A percentile compares a stretch with the other conserved stretches of the same genome.
Conservation (phyloP, 371 early-diverging fungal species). For the Mortierella sp. region DNA sequence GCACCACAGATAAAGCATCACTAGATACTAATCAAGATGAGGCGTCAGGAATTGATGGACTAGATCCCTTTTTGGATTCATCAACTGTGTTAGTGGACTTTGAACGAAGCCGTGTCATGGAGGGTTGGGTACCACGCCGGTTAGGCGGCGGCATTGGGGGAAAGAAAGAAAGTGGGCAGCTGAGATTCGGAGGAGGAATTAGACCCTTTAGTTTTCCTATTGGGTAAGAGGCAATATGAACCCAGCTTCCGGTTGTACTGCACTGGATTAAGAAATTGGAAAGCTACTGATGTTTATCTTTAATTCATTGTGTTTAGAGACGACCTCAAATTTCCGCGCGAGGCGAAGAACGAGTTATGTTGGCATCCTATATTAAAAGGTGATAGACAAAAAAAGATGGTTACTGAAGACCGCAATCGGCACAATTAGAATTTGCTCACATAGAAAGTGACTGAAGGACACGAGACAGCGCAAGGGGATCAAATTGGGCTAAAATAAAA, state of each 20-base stretch:
- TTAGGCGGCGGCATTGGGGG: background rate
- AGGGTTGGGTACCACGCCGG: background rate
- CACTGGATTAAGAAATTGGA: too few species aligned
- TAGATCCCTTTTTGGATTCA: background rate
- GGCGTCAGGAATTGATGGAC: background rate
- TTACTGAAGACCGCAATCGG: too few species aligned
- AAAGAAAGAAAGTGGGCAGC: conserved; percentile 1
- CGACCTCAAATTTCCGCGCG: background rate
- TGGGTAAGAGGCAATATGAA: background rate
- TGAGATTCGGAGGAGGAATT: background rate
- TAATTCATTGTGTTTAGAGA: background rate
- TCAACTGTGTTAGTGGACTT: background rate
- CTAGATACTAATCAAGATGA: background rate
- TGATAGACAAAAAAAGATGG: background rate
- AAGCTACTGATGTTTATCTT: too few species aligned
- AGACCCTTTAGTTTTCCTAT: background rate
- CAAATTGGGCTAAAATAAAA: background rate
- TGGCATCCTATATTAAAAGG: background rate
- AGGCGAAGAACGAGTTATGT: background rate
- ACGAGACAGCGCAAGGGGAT: too few species aligned
- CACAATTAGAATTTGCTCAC: background rate
- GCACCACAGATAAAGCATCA: background rate
- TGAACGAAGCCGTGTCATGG: background rate
- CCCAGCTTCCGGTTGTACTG: too few species aligned
- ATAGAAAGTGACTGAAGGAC: too few species aligned